phyloP scores from a whole-genome alignment of 129 eudicot species.

The Tagetes erecta region DNA sequence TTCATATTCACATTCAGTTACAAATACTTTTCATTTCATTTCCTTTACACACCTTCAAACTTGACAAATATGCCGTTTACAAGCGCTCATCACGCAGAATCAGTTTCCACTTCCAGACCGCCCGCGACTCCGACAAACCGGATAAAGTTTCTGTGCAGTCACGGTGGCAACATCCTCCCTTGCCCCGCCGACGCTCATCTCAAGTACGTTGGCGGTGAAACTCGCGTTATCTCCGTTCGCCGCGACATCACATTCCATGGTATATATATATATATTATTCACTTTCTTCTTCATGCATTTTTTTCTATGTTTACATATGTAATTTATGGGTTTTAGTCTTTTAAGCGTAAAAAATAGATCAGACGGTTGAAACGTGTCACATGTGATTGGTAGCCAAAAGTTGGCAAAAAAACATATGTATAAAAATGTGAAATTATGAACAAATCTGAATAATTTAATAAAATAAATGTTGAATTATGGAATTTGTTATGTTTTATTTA shows the following conservation, averaged over 20 bases:
- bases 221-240: slow-evolving; percentile 63
- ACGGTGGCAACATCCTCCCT: slow-evolving; percentile 81
- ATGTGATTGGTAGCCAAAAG: no score
- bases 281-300: neutral
- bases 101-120: slow-evolving; percentile 38
- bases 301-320: no score
- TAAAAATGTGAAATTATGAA: neutral
- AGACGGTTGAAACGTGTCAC: no score
- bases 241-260: slow-evolving; percentile 55
- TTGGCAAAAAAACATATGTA: no score
- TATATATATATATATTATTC: slow-evolving; percentile 2
- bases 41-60: neutral
- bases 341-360: no score
- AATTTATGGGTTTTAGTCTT: no score
- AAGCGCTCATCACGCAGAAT: slow-evolving; percentile 3
- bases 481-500: neutral
- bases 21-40: neutral
- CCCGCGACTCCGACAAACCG: slow-evolving; percentile 45
- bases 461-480: neutral
- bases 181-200: slow-evolving; percentile 71
- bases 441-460: neutral
- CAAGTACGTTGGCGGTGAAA: slow-evolving; percentile 88
- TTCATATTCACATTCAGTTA: neutral
- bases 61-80: slow-evolving; percentile 26
- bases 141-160: slow-evolving; percentile 72